Evolutionary conservation across 2,329 filamentous ascomycete species (phyloP), one percentile per base, ranked within the genome.

Genomic region (Xylaria sp.): DNA sequence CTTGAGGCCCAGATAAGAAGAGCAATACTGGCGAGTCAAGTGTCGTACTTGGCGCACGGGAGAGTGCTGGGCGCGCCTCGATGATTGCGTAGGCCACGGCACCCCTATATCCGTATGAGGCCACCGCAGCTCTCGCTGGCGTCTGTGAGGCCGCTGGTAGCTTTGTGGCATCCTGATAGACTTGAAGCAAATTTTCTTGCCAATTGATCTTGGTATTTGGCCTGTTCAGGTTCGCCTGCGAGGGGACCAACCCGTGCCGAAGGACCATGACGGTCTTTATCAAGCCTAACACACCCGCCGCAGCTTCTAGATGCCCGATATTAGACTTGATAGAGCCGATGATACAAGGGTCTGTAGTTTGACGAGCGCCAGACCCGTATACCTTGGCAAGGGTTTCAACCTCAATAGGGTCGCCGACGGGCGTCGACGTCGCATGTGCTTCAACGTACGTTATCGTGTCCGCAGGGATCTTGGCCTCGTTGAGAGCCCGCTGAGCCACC

Each of bases 351-450:
- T 47, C 55, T 2, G 55, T 45, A 1, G 22, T 21, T 0, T 45
- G 1, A 1, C 62, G n/a, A n/a, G 56, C 1, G 46, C 55, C 0
- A 46, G 4, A n/a, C 0, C 56, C 18, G 21, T 73, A 72, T 0
- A 70, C 66, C 0, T 53, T 44, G 0, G 50, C 57, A 3, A 74
- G 65, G 0, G 70, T 75, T 0, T 52, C 42, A 0, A 71, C 67
- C 52, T 79, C 76, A 1, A 57, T 59, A 0, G 72, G 70, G 42
- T 78, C 76, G 2, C 76, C 77, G 2, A 69, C 69, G 16, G 50
- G 60, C 1, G 76, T 78, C 1, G 74, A 75, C 0, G 76, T 78
- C 1, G 74, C 75, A 37, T 78, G 76, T 11, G 66, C 69, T 52
- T 73, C 70, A 7, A 73, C 55, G 39, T 63, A 70, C 0, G 44